A percentile compares a stretch with the other conserved stretches of the same genome.
phyloP scores from a whole-genome alignment of 495 filamentous ascomycete species.

The Penicillium verhagenii region DNA sequence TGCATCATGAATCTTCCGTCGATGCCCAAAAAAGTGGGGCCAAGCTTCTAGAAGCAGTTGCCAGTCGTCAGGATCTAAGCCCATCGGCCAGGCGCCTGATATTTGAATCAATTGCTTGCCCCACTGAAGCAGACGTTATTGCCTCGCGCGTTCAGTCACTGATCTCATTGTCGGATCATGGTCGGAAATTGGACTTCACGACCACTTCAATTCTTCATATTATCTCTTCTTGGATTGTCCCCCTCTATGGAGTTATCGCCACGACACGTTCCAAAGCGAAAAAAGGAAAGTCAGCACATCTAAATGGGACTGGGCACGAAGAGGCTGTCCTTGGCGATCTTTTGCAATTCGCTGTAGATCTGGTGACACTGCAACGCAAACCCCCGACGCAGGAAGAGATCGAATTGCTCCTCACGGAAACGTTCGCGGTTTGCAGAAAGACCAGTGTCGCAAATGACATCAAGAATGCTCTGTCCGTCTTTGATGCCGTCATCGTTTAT shows the following conservation, averaged over 20 bases:
- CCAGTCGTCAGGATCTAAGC: conserved; percentile 43
- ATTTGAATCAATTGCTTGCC: conserved; percentile 39
- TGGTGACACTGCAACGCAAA: conserved; percentile 82
- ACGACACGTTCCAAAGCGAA: conserved; percentile 41
- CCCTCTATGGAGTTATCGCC: conserved; percentile 41
- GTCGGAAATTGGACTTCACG: conserved; percentile 46
- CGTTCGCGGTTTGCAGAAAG: conserved; percentile 71
- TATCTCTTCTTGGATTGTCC: conserved; percentile 41
- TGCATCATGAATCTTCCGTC: conserved; percentile 36
- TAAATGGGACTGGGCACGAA: conserved; percentile 50
- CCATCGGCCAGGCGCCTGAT: conserved; percentile 32
- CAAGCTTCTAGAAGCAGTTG: conserved; percentile 37
- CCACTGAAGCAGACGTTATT: conserved; percentile 40
- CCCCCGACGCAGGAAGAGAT: conserved; percentile 68
- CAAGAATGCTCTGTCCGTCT: conserved; percentile 68
- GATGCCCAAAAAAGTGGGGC: conserved; percentile 42
- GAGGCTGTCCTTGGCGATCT: conserved; percentile 67
- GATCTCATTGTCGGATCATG: conserved; percentile 47
- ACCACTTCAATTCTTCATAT: conserved; percentile 40
- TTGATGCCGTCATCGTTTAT: conserved; percentile 79
- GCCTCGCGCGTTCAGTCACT: conserved; percentile 40
- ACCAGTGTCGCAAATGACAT: conserved; percentile 74
- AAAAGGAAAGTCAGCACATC: conserved; percentile 50
- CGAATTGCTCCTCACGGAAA: conserved; percentile 60
- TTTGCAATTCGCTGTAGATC: conserved; percentile 71